Base-by-base conservation (phyloP, 805 yeast genomes). In the Wickerhamomyces bisporus region DNA sequence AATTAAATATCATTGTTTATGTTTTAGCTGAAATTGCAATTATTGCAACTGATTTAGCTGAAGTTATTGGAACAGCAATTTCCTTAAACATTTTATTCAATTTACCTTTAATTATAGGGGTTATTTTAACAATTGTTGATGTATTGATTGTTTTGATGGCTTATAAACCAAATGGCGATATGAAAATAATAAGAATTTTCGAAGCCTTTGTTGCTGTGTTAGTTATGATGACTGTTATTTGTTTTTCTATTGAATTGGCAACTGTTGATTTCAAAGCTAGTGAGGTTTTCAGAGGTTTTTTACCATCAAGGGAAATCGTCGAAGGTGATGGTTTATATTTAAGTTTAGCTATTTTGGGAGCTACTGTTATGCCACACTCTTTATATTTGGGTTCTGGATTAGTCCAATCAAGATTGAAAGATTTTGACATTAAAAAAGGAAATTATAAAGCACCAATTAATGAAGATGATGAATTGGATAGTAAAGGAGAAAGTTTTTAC, bases 31-130 rank as follows among this genome's bases (percentile, higher is more conserved):
- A 91, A 54, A 64, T 82, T 15, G 95, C 98, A 16, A 91, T 91
- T 42, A 79, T 91, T 30, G 96, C 97, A 2, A 91, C 98, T 0
- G 98, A 91, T 63, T 73, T 93, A 47, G 97, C 98, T 1, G 98
- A 91, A 58, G 96, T 91, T 26, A 91, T 93, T 19, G 98, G 98
- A n/a, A 86, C 96, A 4, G 97, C 98, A 4, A 87, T 91, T 40
- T 82, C 98, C 1, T 70, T 91, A 40, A 87, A 93, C 50, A 86
- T 91, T 39, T 64, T 93, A 30, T 78, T 89, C 56, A 72, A 75
- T 3, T 66, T 93, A 7, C 98, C 98, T 0, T 65, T 93, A 15
- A 70, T 86, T 7, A 68, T 77, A 5, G 98, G 98, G 25, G 95
- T 91, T 13, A 62, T 87, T 4, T 60, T 91, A 36, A 91, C 98